phyloP scores from a whole-genome alignment of 2,329 filamentous ascomycete genomes.

The Apiospora koreana region DNA sequence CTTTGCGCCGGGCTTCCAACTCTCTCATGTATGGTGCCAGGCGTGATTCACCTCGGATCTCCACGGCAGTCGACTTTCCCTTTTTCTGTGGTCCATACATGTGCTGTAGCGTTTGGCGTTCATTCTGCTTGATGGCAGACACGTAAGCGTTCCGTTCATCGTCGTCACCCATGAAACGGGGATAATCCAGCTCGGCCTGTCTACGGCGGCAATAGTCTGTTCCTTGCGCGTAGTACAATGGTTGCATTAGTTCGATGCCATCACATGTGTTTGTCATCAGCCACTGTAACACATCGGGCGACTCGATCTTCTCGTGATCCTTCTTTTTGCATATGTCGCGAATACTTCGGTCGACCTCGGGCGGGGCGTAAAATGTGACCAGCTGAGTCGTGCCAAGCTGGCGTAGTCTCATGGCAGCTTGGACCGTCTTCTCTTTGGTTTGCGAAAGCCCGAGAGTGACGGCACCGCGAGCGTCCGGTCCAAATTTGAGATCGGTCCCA shows the following conservation, averaged over 20 bases:
- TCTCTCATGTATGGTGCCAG: constrained; percentile 33
- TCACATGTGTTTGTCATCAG: constrained; percentile 64
- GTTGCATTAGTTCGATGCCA: constrained; percentile 59
- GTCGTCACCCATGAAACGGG: constrained; percentile 38
- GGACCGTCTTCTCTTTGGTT: constrained; percentile 45
- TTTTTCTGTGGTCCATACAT: constrained; percentile 49
- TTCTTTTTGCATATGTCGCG: constrained; percentile 43
- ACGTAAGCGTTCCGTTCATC: constrained; percentile 43
- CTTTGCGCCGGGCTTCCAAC: constrained; percentile 29
- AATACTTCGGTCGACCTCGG: constrained; percentile 64
- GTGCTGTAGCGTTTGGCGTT: constrained; percentile 57
- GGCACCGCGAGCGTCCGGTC: constrained; percentile 44
- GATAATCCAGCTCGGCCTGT: constrained; percentile 47
- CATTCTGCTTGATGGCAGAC: constrained; percentile 46
- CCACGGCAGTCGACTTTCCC: constrained; percentile 17
- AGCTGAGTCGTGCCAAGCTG: constrained; percentile 37
- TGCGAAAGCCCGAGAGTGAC: constrained; percentile 55
- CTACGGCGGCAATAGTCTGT: constrained; percentile 58
- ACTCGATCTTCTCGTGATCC: constrained; percentile 35
- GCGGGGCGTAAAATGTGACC: constrained; percentile 50
- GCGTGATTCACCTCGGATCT: constrained; percentile 24
- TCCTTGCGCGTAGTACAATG: constrained; percentile 61
- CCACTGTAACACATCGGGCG: constrained; percentile 58
- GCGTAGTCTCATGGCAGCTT: constrained; percentile 11
- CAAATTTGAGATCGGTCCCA: constrained; percentile 59